phyloP scores from a whole-genome alignment of 345 rosid genomes.

The Laguncularia racemosa region DNA sequence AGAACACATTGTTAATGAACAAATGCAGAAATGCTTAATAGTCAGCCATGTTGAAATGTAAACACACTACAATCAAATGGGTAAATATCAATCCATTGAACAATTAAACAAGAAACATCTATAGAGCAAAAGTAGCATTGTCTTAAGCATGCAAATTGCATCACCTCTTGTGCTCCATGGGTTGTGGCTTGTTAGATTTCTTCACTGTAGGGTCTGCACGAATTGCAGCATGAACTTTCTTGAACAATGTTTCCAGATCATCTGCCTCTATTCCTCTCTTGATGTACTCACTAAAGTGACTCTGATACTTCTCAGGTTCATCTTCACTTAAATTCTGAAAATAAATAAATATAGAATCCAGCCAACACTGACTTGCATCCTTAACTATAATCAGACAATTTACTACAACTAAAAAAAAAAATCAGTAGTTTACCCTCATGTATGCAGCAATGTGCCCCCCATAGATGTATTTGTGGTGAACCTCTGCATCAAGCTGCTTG shows the following conservation, averaged over 20 bases:
- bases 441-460: constrained; percentile 82
- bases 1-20: not conserved
- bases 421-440: constrained; percentile 42
- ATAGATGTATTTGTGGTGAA: constrained; percentile 69
- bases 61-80: not conserved
- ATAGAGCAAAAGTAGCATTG: not conserved
- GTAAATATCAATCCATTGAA: not conserved
- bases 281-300: constrained; percentile 52
- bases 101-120: not conserved
- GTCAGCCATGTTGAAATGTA: not conserved
- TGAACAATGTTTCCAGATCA: constrained; percentile 45
- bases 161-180: constrained; percentile 59
- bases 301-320: constrained; percentile 60
- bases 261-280: constrained; percentile 55
- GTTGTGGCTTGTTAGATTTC: constrained; percentile 44
- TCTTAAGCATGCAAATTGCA: not conserved
- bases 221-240: constrained; percentile 69
- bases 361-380: not conserved
- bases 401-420: not conserved
- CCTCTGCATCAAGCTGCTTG: constrained; percentile 74
- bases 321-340: constrained; percentile 48
- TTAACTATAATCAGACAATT: not conserved
- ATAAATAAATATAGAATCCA: not conserved
- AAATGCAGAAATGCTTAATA: not conserved
- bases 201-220: constrained; percentile 55